phyloP scores from a whole-genome alignment of 371 early-diverging fungal species.

The Mucor plumbeus region DNA sequence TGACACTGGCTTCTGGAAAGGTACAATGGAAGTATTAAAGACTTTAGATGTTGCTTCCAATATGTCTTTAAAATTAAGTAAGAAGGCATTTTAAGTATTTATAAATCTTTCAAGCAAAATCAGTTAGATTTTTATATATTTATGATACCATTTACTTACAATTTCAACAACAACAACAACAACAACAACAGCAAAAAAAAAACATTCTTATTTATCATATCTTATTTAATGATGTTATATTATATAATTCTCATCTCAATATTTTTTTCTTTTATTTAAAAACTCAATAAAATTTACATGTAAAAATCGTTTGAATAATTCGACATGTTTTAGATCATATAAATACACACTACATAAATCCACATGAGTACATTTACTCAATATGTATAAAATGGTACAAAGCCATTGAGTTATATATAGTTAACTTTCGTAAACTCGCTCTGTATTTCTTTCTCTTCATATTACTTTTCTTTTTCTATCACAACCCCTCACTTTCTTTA shows the following conservation, averaged over 20 bases:
- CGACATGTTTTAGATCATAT: background rate
- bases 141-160: background rate
- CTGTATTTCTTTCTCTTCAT: background rate
- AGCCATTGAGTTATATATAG: background rate
- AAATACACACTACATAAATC: background rate
- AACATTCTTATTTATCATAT: background rate
- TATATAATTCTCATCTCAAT: too few species aligned
- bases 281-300: background rate
- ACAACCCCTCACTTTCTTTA: background rate
- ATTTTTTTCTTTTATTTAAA: background rate
- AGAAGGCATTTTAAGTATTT: constrained; percentile 45
- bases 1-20: constrained; percentile 69
- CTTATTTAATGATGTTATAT: background rate
- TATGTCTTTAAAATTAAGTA: constrained; percentile 58
- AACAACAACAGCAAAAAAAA: background rate
- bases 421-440: too few species aligned
- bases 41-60: constrained; percentile 67
- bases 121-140: constrained; percentile 1
- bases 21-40: constrained; percentile 76
- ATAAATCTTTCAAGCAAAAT: background rate
- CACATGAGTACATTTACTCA: background rate
- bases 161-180: background rate
- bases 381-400: constrained; percentile 5
- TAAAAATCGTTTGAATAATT: background rate
- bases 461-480: background rate